Base-by-base conservation (phyloP, 768 basidiomycete genomes). In the Podaxis pistillaris region DNA sequence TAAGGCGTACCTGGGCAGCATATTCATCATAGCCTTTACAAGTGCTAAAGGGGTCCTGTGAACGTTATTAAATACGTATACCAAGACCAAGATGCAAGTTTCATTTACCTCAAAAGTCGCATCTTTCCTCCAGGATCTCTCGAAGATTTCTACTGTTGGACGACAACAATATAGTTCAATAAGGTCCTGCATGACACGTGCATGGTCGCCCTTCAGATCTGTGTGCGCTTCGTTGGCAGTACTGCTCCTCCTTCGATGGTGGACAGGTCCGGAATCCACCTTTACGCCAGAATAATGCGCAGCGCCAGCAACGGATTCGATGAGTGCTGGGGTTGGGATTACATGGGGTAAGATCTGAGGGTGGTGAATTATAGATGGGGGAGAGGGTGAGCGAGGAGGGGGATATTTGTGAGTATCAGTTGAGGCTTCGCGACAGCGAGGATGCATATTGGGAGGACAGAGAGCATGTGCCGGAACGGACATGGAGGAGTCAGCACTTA, bases 201-300 rank as follows among this genome's bases (percentile, higher is more conserved):
- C 68, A 66, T 84, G 86, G 55, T 77, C 74, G 1, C 69, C 68
- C 49, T 77, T 79, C 28, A 81, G 68, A 15, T 76, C 73, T 2
- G 74, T 73, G 61, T 79, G 78, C 3, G 67, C 68, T 15, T 76
- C 71, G 5, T 66, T 68, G 8, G 68, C 66, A 33, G 74, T 76
- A 58, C 75, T 79, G 56, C 72, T 74, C 58, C 76, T 71, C 58
- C 81, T 69, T 50, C 73, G 79, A 55, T 75, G 78, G 26, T 77
- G 47, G 2, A 64, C 61, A 4, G 69, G 50, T 26, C 76, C 74
- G 11, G 71, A 65, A 63, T 82, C 79, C 5, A 83, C 72, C 57
- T 73, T 75, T 22, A 74, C 76, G 4, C 86, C 86, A 4, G 84
- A 82, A 67, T 87, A 89, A 66, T 88, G 87, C 0, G 87, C 85